Evolutionary conservation across 2,329 filamentous ascomycete species (phyloP).

Genomic region (Ceratocystis lukuohia): DNA sequence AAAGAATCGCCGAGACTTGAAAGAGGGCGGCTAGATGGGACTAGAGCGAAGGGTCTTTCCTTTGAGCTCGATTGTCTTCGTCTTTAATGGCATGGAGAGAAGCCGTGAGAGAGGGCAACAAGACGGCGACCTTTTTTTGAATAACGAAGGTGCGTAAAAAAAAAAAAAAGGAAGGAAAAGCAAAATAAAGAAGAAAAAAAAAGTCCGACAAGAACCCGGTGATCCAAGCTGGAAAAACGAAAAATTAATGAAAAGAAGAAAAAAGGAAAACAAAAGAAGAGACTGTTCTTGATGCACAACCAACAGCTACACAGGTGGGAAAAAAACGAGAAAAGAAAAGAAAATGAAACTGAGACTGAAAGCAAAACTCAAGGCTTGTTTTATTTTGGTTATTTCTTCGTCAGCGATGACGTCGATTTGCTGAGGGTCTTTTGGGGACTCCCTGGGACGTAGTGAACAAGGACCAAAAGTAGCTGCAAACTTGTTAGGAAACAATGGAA

Average conservation of each 20-base stretch:
- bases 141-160: not conserved
- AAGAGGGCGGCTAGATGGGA: not conserved
- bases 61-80: not conserved
- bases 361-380: not conserved
- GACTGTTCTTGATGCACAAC: not conserved
- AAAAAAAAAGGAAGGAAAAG: not conserved
- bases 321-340: not conserved
- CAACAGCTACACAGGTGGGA: not conserved
- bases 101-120: not conserved
- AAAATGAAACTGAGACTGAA: not conserved
- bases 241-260: not conserved
- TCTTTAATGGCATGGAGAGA: not conserved
- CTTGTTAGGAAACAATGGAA: too few species aligned
- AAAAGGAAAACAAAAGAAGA: not conserved
- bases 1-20: not conserved
- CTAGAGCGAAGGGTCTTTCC: not conserved
- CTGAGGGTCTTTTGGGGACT: not conserved
- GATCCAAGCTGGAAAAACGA: not conserved
- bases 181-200: not conserved
- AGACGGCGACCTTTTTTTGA: not conserved
- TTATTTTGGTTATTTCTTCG: not conserved
- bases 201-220: not conserved
- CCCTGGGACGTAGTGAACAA: not conserved
- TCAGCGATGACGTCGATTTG: slow-evolving; percentile 1
- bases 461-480: too few species aligned